Evolutionary conservation across 805 yeast species (phyloP).

Genomic region (Candida andamanensis): DNA sequence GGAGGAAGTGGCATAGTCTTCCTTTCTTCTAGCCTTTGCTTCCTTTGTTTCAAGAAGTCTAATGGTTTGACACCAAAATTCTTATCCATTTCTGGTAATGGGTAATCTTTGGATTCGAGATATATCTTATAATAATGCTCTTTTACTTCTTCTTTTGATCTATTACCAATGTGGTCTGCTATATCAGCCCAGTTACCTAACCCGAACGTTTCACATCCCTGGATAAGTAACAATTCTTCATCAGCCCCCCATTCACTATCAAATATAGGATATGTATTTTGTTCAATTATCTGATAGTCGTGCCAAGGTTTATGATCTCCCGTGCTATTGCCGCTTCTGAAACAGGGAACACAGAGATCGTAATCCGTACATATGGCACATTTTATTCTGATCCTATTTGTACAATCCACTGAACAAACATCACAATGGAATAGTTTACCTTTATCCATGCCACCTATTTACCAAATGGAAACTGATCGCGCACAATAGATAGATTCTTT

Average conservation of each 20-base stretch:
- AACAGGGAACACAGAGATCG: slow-evolving; percentile 97
- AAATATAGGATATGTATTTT: slow-evolving; percentile 90
- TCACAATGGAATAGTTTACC: slow-evolving; percentile 74
- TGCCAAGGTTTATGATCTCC: slow-evolving; percentile 93
- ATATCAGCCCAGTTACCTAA: slow-evolving; percentile 97
- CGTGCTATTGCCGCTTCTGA: slow-evolving; percentile 73
- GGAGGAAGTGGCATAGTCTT: slow-evolving; percentile 69
- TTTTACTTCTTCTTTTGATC: slow-evolving; percentile 88
- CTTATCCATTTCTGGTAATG: slow-evolving; percentile 81
- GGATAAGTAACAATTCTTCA: slow-evolving; percentile 83
- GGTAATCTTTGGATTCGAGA: slow-evolving; percentile 66
- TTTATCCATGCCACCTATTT: slow-evolving; percentile 35
- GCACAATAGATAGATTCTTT: no score
- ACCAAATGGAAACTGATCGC: neutral
- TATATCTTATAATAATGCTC: slow-evolving; percentile 74
- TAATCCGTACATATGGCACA: slow-evolving; percentile 94
- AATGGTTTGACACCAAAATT: slow-evolving; percentile 63
- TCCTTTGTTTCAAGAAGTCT: slow-evolving; percentile 64
- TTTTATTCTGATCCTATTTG: slow-evolving; percentile 81
- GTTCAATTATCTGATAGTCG: slow-evolving; percentile 87
- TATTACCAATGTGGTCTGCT: slow-evolving; percentile 91
- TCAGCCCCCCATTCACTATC: slow-evolving; percentile 97
- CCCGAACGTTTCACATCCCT: slow-evolving; percentile 89
- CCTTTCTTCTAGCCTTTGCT: slow-evolving; percentile 65
- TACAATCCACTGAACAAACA: slow-evolving; percentile 93